Base-by-base conservation (phyloP, 257 asterid species). In the Rehmannia glutinosa region DNA sequence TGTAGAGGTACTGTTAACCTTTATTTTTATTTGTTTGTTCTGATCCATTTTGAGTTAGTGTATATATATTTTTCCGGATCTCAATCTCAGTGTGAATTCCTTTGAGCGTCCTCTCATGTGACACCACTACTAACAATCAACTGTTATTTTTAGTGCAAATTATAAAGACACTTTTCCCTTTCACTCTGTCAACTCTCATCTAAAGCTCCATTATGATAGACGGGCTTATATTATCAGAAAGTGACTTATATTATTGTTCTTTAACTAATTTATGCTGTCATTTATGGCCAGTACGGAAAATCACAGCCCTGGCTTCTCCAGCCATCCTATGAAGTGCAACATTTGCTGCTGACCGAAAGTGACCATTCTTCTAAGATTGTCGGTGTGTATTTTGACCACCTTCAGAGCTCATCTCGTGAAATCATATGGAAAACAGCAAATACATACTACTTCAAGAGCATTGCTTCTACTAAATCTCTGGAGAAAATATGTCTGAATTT, bases 401-500 rank as follows among this genome's bases (percentile, higher is more conserved):
- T 63, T 52, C 71, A 69, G 72, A 56, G 73, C 66, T 70, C 79
- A 16, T 69, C 86, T 15, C 24, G 58, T 70, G 87, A 82, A 51
- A 62, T 32, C 50, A 67, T 72, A 47, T 93, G 99, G 97, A 81
- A 65, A 68, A 51, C 64, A 17, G 95, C 95, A 45, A 91, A 91
- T 53, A 74, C 72, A 62, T 87, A 72, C 84, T 94, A 94, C 80
- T 94, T 88, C 87, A 94, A 82, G 85, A 82, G 96, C 85, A 78
- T 94, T 62, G 81, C 87, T 42, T 82, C 97, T 5, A 63, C 75
- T 73, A 77, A 84, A 77, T 68, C 32, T 53, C 76, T 94, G 84
- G 86, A 83, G 83, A 77, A 84, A 73, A 79, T 83, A 63, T 81
- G 88, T 77, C 78, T 60, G 50, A 82, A 78, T 68, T 90, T 90